Base-by-base conservation (phyloP, 2,329 filamentous ascomycete species). In the Penicillium sp. region DNA sequence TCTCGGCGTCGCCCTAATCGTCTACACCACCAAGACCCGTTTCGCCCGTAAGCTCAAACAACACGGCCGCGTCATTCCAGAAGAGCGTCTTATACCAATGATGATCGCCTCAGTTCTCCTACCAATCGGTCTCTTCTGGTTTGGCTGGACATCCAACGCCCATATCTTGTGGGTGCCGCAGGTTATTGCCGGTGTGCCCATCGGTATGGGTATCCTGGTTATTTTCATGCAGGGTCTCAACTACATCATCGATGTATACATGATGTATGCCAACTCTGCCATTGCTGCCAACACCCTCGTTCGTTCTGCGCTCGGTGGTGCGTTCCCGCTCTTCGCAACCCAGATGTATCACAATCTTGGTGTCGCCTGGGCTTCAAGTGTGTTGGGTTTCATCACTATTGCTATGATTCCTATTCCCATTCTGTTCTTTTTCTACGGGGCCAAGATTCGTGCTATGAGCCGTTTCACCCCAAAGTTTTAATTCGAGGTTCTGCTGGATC, bases 91-190 rank as follows among this genome's bases (percentile, higher is more conserved):
- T 1, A 61, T 71, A 0, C 70, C 72, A 3, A 73, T 75, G 69
- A 71, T 76, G 42, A 42, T 74, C 18, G 71, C 68, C 13, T 69
- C 67, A 0, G 52, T 72, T 7, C 46, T 72, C 3, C 58, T 77
- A 3, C 73, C 74, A 1, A 59, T 65, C 44, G 73, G 74, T 41
- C 59, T 76, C n/a, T 76, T 76, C 56, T 74, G 72, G 69, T 76
- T 75, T 47, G 73, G 68, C 4, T 78, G 76, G 75, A 69, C 69
- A 0, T 71, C 72, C 0, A 69, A 60, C 43, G 64, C 65, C 1
- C 35, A 63, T 20, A 67, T 74, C 31, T 66, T 61, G 9, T 76
- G 72, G 73, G 70, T 73, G 2, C 69, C 72, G 0, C 72, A 74
- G 23, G 71, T 73, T 0, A 60, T 76, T 4, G 65, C 71, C 4